Evolutionary conservation across 257 asterid genomes (phyloP).

Genomic region (Forsythia viridissima): DNA sequence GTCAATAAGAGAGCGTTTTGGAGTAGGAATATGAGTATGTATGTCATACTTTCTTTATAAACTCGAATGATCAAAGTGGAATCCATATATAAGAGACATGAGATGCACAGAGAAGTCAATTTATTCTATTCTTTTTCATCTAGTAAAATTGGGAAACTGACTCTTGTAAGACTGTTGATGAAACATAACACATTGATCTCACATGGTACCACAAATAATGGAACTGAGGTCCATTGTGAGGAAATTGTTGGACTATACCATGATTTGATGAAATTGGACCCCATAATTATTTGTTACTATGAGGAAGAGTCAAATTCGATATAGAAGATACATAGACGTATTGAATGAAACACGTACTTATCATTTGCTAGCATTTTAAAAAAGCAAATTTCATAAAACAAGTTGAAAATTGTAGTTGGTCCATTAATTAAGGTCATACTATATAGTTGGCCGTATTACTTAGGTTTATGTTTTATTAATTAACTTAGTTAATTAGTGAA

Average conservation of each 20-base stretch:
- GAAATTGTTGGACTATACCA: slow-evolving; percentile 33
- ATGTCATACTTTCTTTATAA: slow-evolving; percentile 85
- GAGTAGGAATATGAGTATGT: slow-evolving; percentile 80
- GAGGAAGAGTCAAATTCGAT: no score
- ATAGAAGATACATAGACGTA: no score
- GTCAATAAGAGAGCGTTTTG: slow-evolving; percentile 57
- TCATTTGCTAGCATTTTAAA: no score
- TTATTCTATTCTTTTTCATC: slow-evolving; percentile 22
- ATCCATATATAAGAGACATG: not conserved
- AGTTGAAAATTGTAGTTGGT: no score
- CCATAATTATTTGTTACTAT: no score
- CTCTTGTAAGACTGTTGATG: slow-evolving; percentile 85
- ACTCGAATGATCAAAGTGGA: slow-evolving; percentile 99
- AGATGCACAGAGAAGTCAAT: slow-evolving; percentile 3
- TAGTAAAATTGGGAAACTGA: slow-evolving; percentile 96
- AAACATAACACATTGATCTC: slow-evolving; percentile 59
- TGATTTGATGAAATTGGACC: no score
- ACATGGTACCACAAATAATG: slow-evolving; percentile 32
- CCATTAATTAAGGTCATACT: no score
- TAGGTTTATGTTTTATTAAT: no score
- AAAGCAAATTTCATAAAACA: no score
- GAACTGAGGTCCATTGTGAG: slow-evolving; percentile 40
- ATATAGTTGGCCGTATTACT: no score
- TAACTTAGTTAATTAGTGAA: no score
- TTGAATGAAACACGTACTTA: no score